Base-by-base conservation (phyloP, 2,329 filamentous ascomycete genomes). In the Verruconis gallopava region DNA sequence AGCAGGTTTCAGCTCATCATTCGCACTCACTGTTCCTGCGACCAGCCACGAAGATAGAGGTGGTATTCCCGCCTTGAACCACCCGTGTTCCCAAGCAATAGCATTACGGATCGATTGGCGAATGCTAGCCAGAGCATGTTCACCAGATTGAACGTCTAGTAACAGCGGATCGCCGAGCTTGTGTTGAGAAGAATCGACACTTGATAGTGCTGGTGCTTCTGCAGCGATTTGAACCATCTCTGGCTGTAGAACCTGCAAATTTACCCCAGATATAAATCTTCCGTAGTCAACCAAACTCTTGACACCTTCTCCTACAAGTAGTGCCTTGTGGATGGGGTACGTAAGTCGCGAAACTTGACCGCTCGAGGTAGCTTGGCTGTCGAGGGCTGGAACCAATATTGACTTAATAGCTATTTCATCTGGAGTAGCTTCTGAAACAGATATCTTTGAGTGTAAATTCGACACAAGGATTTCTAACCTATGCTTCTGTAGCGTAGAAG, bases 251-350 rank as follows among this genome's bases (percentile, higher is more conserved):
- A 37, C 25, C 65, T 46, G 14, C 66, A 60, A 37, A 38, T 48
- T 37, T 37, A 49, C 47, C 22, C 56, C 52, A 34, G 56, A 53
- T 13, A 57, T 57, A 48, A 66, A 57, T 30, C 57, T 50, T 36
- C 64, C 55, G 58, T 60, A 71, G 2, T 71, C 65, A 4, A 79
- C 67, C 1, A 81, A 75, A 5, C 81, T 85, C 41, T 73, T 64
- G 2, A 93, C 62, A 0, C 85, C 86, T 38, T 83, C 72, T 0
- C 77, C 78, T 5, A 93, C 72, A 6, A 95, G 52, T 13, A 95
- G 61, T 1, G 80, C 76, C 55, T 79, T 83, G 55, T 96, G 89
- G 1, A 95, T 85, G 0, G 89, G 88, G 35, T 85, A 85, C 4
- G 77, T 75, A 33, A 91, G 69, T 13, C 77, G 72, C 11, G 77